phyloP scores from a whole-genome alignment of 805 yeast species.

The Lipomyces chichibuensis region DNA sequence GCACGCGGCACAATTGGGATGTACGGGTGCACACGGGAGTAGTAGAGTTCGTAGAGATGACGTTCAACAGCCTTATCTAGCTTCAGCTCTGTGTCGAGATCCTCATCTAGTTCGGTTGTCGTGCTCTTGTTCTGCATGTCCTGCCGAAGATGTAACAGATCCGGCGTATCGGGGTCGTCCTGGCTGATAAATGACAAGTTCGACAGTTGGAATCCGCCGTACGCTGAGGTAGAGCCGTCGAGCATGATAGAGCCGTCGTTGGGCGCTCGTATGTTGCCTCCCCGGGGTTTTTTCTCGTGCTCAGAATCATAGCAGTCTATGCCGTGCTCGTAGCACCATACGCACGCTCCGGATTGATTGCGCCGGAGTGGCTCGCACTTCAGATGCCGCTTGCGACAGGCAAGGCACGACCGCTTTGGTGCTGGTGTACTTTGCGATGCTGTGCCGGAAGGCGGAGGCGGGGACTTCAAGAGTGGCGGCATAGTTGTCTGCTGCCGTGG shows the following conservation, averaged over 20 bases:
- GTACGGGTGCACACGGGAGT: constrained; percentile 23
- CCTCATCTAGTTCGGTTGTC: constrained; percentile 16
- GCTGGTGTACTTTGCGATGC: background rate
- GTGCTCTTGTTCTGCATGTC: constrained; percentile 19
- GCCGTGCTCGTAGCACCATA: constrained; percentile 26
- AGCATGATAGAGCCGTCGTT: constrained; percentile 20
- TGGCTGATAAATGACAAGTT: constrained; percentile 15
- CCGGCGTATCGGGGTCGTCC: constrained; percentile 18
- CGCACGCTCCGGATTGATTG: constrained; percentile 20
- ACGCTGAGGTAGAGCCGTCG: constrained; percentile 26
- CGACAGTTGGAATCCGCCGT: constrained; percentile 26
- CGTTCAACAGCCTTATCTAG: constrained; percentile 20
- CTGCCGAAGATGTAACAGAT: constrained; percentile 14
- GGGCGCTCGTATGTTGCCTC: background rate
- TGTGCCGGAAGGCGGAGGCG: background rate
- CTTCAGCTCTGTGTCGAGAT: constrained; percentile 15
- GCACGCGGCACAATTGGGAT: constrained; percentile 26
- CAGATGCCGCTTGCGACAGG: constrained; percentile 24
- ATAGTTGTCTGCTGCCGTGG: background rate
- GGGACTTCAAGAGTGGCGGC: background rate
- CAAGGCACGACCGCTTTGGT: constrained; percentile 17
- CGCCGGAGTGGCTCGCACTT: constrained; percentile 17
- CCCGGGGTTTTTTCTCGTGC: constrained; percentile 16
- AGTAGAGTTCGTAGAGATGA: constrained; percentile 18
- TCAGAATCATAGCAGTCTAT: constrained; percentile 27